Evolutionary conservation across 2,329 filamentous ascomycete genomes (phyloP).

Genomic region (Huntiella omanensis): DNA sequence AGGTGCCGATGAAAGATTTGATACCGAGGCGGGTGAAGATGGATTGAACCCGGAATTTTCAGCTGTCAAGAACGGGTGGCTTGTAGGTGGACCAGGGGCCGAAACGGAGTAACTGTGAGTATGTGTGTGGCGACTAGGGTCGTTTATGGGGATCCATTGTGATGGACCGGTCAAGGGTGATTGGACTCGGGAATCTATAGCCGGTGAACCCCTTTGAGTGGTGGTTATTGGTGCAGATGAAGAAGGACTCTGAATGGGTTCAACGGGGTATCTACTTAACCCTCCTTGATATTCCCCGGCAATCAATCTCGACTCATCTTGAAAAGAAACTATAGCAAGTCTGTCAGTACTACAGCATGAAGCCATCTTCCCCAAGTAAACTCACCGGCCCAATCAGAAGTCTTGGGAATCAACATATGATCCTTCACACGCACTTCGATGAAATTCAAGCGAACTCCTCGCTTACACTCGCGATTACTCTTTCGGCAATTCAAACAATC

Average conservation of each 20-base stretch:
- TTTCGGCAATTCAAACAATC: conserved; percentile 66
- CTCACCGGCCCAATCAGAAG: conserved; percentile 45
- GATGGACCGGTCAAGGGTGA: conserved; percentile 8
- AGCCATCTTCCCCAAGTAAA: conserved; percentile 4
- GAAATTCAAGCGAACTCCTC: conserved; percentile 77
- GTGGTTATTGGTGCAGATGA: not conserved
- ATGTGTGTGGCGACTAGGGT: conserved; percentile 1
- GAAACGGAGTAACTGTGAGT: not conserved
- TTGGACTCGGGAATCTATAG: not conserved
- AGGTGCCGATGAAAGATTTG: conserved; percentile 22
- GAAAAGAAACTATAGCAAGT: conserved; percentile 42
- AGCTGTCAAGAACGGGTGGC: too few species aligned
- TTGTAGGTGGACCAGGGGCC: too few species aligned
- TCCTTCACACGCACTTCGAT: conserved; percentile 62
- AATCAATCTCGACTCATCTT: conserved; percentile 77
- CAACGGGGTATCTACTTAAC: conserved; percentile 45
- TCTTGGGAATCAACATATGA: conserved; percentile 42
- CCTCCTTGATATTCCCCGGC: conserved; percentile 81
- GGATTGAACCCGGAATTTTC: too few species aligned
- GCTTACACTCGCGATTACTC: conserved; percentile 68
- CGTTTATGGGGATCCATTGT: conserved; percentile 7
- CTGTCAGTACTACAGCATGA: too few species aligned
- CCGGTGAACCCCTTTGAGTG: conserved; percentile 4
- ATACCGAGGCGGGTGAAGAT: conserved; percentile 13
- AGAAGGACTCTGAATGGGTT: conserved; percentile 11